A percentile compares a stretch with the other conserved stretches of the same genome.
Evolutionary conservation across 2,329 filamentous ascomycete species (phyloP).

Genomic region (Lachnellula cervina): DNA sequence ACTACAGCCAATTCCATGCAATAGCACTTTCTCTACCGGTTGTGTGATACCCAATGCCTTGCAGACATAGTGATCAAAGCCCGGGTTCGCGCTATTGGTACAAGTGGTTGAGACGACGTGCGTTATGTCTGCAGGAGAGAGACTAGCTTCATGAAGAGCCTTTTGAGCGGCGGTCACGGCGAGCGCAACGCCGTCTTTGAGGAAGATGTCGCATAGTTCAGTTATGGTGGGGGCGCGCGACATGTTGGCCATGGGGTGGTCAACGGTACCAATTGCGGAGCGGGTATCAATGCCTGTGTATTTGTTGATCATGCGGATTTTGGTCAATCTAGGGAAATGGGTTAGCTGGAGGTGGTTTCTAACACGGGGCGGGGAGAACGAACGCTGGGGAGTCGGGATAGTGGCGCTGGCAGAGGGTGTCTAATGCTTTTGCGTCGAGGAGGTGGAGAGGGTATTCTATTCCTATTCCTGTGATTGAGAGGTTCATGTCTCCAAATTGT

Average conservation of each 20-base stretch:
- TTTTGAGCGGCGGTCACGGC: conserved; percentile 51
- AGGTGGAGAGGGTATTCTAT: conserved; percentile 55
- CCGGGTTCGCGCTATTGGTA: conserved; percentile 65
- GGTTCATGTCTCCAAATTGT: conserved; percentile 45
- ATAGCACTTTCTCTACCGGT: conserved; percentile 57
- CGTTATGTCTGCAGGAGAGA: conserved; percentile 52
- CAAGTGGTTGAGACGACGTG: conserved; percentile 65
- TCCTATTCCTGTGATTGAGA: conserved; percentile 56
- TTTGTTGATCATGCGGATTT: conserved; percentile 58
- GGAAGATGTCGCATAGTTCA: conserved; percentile 51
- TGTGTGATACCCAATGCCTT: conserved; percentile 53
- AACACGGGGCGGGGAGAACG: conserved; percentile 27
- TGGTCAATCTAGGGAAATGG: conserved; percentile 47
- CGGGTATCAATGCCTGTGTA: conserved; percentile 61
- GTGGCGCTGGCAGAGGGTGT: conserved; percentile 49
- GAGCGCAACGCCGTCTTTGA: conserved; percentile 53
- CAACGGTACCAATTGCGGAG: conserved; percentile 56
- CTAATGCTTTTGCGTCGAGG: conserved; percentile 47
- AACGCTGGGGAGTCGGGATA: conserved; percentile 57
- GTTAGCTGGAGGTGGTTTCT: conserved; percentile 2
- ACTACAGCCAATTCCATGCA: conserved; percentile 63
- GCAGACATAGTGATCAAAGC: conserved; percentile 61
- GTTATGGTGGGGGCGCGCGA: conserved; percentile 48
- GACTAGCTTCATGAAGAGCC: conserved; percentile 50
- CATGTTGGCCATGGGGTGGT: conserved; percentile 58